A percentile compares a stretch with the other conserved stretches of the same genome.
Evolutionary conservation across 208 protist species (phyloP).

Genomic region (Acanthamoeba sp.): DNA sequence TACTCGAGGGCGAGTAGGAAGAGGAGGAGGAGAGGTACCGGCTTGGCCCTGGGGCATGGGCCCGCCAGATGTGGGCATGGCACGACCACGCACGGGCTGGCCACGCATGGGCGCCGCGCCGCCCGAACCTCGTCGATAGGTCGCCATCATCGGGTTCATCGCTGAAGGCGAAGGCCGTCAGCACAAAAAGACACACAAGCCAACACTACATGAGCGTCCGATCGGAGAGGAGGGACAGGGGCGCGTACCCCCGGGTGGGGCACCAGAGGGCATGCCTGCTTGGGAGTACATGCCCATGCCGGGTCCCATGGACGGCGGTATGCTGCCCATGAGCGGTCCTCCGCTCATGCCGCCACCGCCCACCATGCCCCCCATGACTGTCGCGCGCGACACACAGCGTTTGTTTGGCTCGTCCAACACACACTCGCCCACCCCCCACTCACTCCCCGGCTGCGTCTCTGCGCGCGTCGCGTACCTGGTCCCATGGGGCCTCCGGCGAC

Average conservation of each 20-base stretch:
- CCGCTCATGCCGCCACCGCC: neutral
- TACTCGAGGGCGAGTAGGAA: neutral
- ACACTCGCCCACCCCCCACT: no score
- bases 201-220: neutral
- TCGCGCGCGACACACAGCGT: neutral
- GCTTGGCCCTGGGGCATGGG: slow-evolving; percentile 29
- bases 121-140: neutral
- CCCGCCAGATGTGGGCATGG: neutral
- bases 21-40: neutral
- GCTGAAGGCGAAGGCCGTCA: no score
- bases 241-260: neutral
- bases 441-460: no score
- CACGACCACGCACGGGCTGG: slow-evolving; percentile 5
- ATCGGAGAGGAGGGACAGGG: neutral
- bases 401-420: no score
- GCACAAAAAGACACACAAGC: neutral
- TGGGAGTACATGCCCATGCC: slow-evolving; percentile 48
- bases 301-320: neutral
- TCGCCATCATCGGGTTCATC: slow-evolving; percentile 58
- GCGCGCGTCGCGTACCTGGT: no score
- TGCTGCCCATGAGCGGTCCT: neutral
- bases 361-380: neutral
- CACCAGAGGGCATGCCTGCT: neutral
- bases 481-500: neutral
- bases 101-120: neutral